Evolutionary conservation across 345 rosid species (phyloP), one percentile per base, ranked within the genome.

Genomic region (Arabis alpina): DNA sequence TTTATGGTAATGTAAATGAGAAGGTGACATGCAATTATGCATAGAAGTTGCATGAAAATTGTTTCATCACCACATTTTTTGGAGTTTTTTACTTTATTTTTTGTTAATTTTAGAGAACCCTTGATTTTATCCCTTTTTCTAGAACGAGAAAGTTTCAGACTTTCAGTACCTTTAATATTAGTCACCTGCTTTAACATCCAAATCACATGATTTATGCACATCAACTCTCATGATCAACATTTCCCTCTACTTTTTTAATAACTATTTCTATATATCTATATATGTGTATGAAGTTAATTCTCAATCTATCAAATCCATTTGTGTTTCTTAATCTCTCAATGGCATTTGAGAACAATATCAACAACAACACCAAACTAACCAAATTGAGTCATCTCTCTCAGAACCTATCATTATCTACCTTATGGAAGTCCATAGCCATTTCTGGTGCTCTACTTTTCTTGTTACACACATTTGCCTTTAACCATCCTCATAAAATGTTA

Each of bases 201-300:
- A 41, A 44, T 71, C 78, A 74, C 73, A 67, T 74, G 73, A 53
- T 74, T 67, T 60, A 60, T 67, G 73, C 73, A 53, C 10, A 51
- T 9, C 44, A 60, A 56, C 50, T 67, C 77, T 66, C 78, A 60
- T 67, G 78, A 74, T 60, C 68, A 74, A 16, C 73, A 67, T 60
- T 67, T 48, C 25, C 56, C 39, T 14, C 19, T 51, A 43, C 62
- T 66, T 58, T 51, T 59, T 24, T 15, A 65, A 58, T 43, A 58
- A 59, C 62, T 34, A 25, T 34, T 52, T 53, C 10, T 51, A 59
- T 14, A 27, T 34, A 8, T 55, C 0, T 36, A 55, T 27, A 54
- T 51, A 59, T n/a, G 27, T 32, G 11, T 55, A 1, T 34, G 47
- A 11, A 63, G 49, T 57, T 16, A 12, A 28, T 27, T 11, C 3